phyloP scores from a whole-genome alignment of 2,329 filamentous ascomycete species.

The Chaetothyriales sp. region DNA sequence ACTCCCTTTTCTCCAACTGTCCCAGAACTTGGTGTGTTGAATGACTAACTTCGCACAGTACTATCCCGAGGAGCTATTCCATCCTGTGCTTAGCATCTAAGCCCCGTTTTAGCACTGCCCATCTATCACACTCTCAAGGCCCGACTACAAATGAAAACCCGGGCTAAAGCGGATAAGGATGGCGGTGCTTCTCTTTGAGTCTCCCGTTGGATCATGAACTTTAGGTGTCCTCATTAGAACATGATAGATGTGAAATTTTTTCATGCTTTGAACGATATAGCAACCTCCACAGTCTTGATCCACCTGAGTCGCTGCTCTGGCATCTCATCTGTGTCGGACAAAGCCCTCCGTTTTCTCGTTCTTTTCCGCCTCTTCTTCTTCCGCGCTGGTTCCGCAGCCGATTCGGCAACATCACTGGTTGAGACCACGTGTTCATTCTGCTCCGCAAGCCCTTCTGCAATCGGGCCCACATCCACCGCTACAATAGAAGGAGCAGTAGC shows the following conservation, averaged over 20 bases:
- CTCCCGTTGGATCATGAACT: not conserved
- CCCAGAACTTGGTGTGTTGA: too few relatives aligned
- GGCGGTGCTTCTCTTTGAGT: too few relatives aligned
- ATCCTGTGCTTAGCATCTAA: too few relatives aligned
- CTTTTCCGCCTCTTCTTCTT: slow-evolving; percentile 18
- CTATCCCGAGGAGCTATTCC: too few relatives aligned
- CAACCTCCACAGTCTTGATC: slow-evolving; percentile 35
- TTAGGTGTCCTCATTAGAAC: not conserved
- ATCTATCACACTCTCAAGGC: too few relatives aligned
- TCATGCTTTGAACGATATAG: slow-evolving; percentile 26
- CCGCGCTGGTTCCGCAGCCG: slow-evolving; percentile 10
- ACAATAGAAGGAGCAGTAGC: not conserved
- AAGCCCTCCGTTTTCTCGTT: slow-evolving; percentile 18
- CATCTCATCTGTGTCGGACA: slow-evolving; percentile 23
- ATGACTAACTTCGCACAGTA: too few relatives aligned
- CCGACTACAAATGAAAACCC: too few relatives aligned
- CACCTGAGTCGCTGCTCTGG: slow-evolving; percentile 33
- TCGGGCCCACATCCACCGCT: not conserved
- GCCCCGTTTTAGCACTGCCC: too few relatives aligned
- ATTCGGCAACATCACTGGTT: not conserved
- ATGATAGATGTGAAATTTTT: not conserved
- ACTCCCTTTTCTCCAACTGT: too few relatives aligned
- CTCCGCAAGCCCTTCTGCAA: not conserved
- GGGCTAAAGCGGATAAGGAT: too few relatives aligned
- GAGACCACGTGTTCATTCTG: not conserved